Conservation (phyloP, 352 stramenopile species). For the Phytopythium mirpurense region DNA sequence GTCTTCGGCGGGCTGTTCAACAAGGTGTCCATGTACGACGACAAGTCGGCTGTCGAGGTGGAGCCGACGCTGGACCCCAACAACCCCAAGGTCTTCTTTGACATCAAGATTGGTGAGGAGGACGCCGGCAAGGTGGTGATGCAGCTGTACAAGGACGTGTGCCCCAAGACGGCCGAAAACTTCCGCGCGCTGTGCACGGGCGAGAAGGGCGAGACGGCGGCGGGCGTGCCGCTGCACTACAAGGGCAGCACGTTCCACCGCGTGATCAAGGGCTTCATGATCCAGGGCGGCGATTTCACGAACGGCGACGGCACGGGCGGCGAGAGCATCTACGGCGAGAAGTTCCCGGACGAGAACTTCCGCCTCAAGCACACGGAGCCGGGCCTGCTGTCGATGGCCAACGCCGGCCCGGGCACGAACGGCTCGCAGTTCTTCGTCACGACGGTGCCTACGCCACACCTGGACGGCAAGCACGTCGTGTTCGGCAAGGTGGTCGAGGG, state of each 20-base stretch:
- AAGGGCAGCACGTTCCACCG: constrained; percentile 97
- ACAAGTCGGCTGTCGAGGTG: constrained; percentile 88
- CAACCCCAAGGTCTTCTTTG: constrained; percentile 98
- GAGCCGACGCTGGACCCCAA: constrained; percentile 61
- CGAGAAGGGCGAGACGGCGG: constrained; percentile 90
- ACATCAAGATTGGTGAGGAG: constrained; percentile 92
- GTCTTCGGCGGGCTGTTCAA: constrained; percentile 95
- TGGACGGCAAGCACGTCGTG: constrained; percentile 98
- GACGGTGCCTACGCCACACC: constrained; percentile 91
- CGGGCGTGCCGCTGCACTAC: constrained; percentile 92
- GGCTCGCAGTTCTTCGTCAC: constrained; percentile 98
- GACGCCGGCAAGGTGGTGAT: constrained; percentile 91
- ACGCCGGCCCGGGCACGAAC: constrained; percentile 95
- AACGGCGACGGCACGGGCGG: constrained; percentile 93
- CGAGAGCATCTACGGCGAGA: constrained; percentile 92
- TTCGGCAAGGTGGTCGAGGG: constrained; percentile 93
- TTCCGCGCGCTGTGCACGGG: constrained; percentile 98
- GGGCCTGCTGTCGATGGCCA: constrained; percentile 96
- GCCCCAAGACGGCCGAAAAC: constrained; percentile 97
- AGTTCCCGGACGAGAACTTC: constrained; percentile 98
- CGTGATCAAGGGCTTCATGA: constrained; percentile 95
- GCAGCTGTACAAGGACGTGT: constrained; percentile 95
- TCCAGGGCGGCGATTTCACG: constrained; percentile 96
- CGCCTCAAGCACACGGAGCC: constrained; percentile 94
- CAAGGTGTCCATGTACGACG: constrained; percentile 97